Percentiles rank a stretch among this genome's conserved stretches.
Conservation (phyloP, 1,139 yeast species). For the Protomyces arabidopsidicola region DNA sequence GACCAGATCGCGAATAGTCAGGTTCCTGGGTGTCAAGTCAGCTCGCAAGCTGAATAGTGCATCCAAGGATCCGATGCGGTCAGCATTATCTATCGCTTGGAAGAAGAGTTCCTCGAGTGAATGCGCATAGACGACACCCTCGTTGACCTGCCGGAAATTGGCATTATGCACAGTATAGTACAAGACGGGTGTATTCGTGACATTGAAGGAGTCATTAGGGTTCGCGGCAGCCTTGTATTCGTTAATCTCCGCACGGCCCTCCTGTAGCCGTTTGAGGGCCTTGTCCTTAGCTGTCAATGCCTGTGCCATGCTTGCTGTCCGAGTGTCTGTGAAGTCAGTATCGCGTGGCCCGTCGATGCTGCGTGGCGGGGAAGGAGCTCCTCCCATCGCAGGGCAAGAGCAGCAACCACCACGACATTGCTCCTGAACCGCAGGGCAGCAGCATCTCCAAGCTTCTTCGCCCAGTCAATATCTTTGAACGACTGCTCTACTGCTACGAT, state of each 20-base stretch:
- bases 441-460: no score
- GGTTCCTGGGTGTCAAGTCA: slow-evolving; percentile 2
- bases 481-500: no score
- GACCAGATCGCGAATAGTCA: slow-evolving; percentile 17
- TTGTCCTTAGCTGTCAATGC: slow-evolving; percentile 8
- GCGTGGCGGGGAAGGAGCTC: no score
- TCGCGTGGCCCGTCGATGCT: no score
- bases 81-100: slow-evolving; percentile 18
- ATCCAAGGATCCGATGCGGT: slow-evolving; percentile 14
- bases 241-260: not conserved
- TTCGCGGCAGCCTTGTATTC: slow-evolving; percentile 7
- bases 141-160: slow-evolving; percentile 2
- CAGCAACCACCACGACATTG: no score
- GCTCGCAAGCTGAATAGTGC: slow-evolving; percentile 4
- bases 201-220: not conserved
- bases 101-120: slow-evolving; percentile 19
- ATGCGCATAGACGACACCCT: slow-evolving; percentile 14
- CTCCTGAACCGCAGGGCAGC: no score
- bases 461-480: no score
- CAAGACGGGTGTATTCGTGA: not conserved
- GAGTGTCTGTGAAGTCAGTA: no score
- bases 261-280: slow-evolving; percentile 5
- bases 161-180: slow-evolving; percentile 9
- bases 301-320: not conserved
- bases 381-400: no score